Conservation (phyloP, 2,329 filamentous ascomycete species). For the Byssoonygena ceratinophila region DNA sequence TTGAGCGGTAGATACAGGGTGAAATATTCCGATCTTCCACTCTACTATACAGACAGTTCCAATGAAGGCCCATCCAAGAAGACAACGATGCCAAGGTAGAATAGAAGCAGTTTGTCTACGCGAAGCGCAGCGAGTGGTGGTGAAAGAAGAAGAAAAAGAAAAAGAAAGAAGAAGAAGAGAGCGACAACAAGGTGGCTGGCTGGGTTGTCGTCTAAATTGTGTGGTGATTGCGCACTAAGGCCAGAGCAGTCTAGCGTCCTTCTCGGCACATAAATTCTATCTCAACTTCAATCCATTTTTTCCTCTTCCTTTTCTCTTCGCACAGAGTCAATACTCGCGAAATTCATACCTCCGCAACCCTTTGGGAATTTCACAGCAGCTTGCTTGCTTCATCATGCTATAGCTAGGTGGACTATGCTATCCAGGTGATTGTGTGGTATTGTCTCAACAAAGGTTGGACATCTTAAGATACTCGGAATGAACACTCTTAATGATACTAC, state of each 20-base stretch:
- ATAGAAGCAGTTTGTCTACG: conserved; percentile 32
- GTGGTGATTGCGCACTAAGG: neutral
- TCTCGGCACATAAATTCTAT: neutral
- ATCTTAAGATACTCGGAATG: conserved; percentile 41
- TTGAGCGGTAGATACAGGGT: conserved; percentile 82
- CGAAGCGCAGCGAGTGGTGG: conserved; percentile 35
- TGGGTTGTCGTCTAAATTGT: neutral
- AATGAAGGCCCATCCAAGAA: conserved; percentile 42
- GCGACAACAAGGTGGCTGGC: neutral
- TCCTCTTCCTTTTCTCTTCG: conserved; percentile 4
- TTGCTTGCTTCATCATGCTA: neutral
- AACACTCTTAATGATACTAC: conserved; percentile 61
- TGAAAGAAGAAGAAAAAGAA: conserved; percentile 14
- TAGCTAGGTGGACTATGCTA: neutral
- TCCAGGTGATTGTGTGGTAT: neutral
- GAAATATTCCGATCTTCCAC: conserved; percentile 54
- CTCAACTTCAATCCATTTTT: conserved; percentile 1
- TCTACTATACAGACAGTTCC: conserved; percentile 44
- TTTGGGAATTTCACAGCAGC: neutral
- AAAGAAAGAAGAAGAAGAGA: neutral
- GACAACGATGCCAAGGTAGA: conserved; percentile 23
- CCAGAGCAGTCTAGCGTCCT: neutral
- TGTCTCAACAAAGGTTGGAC: neutral
- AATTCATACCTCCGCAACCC: neutral
- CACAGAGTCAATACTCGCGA: no score